phyloP scores from a whole-genome alignment of 2,329 filamentous ascomycete genomes.

The Paraconiothyrium sp. region DNA sequence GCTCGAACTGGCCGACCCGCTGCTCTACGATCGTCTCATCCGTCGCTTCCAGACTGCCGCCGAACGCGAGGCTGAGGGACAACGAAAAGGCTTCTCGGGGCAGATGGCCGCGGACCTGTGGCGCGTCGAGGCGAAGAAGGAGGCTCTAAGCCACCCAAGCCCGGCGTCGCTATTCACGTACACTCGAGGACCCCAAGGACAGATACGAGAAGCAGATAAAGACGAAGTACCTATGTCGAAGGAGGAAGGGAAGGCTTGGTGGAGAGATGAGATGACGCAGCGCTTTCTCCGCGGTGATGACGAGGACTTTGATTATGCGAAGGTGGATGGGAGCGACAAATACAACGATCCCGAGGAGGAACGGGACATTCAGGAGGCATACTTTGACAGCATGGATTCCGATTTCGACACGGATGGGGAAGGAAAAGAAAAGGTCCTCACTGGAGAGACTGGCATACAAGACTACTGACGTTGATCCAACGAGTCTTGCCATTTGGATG shows the following conservation, averaged over 20 bases:
- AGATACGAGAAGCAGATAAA: conserved; percentile 66
- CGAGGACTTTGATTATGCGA: conserved; percentile 78
- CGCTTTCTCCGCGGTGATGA: conserved; percentile 81
- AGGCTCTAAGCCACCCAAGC: conserved; percentile 65
- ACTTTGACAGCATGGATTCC: conserved; percentile 82
- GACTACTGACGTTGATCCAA: conserved; percentile 50
- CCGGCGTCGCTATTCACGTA: conserved; percentile 61
- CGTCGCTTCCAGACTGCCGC: conserved; percentile 77
- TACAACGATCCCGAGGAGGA: conserved; percentile 73
- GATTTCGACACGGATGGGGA: conserved; percentile 66
- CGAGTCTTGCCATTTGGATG: too few species aligned
- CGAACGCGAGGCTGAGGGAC: conserved; percentile 78
- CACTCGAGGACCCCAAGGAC: conserved; percentile 61
- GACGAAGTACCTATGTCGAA: conserved; percentile 67
- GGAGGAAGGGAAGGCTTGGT: conserved; percentile 73
- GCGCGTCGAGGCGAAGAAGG: conserved; percentile 79
- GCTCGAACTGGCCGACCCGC: conserved; percentile 74
- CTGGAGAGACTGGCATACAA: conserved; percentile 60
- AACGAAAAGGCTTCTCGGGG: conserved; percentile 79
- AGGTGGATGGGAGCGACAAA: conserved; percentile 76
- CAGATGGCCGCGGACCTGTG: conserved; percentile 80
- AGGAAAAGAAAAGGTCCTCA: conserved; percentile 47
- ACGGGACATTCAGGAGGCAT: conserved; percentile 74
- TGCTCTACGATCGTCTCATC: conserved; percentile 83
- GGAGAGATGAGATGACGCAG: conserved; percentile 76